Evolutionary conservation across 805 yeast species (phyloP).

Genomic region (Helenozyma baotianmanensis): DNA sequence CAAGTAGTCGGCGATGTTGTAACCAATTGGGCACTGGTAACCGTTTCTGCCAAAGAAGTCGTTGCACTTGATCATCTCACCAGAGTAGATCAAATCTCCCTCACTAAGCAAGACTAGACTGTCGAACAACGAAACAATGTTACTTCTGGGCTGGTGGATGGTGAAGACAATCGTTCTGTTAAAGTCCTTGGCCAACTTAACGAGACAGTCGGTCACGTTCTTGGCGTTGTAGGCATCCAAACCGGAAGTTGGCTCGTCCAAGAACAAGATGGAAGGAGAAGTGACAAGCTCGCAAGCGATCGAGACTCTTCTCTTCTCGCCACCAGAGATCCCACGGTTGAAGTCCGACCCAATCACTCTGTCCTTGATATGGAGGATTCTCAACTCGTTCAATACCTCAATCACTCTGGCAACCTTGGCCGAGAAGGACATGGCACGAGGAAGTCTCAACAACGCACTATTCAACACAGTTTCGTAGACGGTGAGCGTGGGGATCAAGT

Average conservation of each 20-base stretch:
- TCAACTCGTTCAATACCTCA: slow-evolving; percentile 79
- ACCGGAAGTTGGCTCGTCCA: slow-evolving; percentile 96
- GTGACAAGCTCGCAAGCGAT: slow-evolving; percentile 93
- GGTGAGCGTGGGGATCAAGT: slow-evolving; percentile 83
- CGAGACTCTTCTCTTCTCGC: slow-evolving; percentile 87
- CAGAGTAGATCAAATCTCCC: slow-evolving; percentile 85
- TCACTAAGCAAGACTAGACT: slow-evolving; percentile 73
- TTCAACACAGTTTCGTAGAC: slow-evolving; percentile 94
- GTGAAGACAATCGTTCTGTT: slow-evolving; percentile 88
- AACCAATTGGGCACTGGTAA: slow-evolving; percentile 79
- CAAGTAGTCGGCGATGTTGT: slow-evolving; percentile 88
- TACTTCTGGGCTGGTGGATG: slow-evolving; percentile 95
- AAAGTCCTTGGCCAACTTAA: slow-evolving; percentile 71
- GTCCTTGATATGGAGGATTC: slow-evolving; percentile 80
- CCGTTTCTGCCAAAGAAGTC: slow-evolving; percentile 75
- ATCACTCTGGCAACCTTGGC: slow-evolving; percentile 75
- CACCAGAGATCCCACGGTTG: slow-evolving; percentile 89
- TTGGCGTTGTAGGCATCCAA: slow-evolving; percentile 90
- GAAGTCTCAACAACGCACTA: slow-evolving; percentile 84
- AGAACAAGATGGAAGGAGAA: slow-evolving; percentile 73
- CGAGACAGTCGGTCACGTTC: slow-evolving; percentile 83
- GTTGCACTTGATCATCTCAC: slow-evolving; percentile 69
- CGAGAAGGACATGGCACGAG: slow-evolving; percentile 66
- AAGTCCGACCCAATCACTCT: slow-evolving; percentile 84
- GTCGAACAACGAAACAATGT: slow-evolving; percentile 88